These are phyloP conservation scores for Claviceps cyperi DNA, from an alignment of 2,329 filamentous ascomycete species.

Conservation along the genomic window DNA sequence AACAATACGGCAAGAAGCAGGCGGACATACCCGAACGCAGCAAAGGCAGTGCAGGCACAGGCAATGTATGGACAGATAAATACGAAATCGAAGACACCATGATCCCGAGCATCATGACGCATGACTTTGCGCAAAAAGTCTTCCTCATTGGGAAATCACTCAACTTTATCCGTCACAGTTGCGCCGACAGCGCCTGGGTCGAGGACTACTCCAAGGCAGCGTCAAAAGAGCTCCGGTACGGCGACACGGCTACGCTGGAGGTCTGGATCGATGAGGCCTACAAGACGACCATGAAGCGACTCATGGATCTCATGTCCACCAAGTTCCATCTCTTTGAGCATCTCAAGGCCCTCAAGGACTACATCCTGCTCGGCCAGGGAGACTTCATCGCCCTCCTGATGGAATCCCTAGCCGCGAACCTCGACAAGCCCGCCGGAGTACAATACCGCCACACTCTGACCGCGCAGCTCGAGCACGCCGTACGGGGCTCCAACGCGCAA, in stretches of 20 bases:
- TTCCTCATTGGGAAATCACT: slow-evolving; percentile 95
- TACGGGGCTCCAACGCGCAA: slow-evolving; percentile 92
- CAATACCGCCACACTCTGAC: slow-evolving; percentile 95
- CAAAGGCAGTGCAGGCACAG: slow-evolving; percentile 40
- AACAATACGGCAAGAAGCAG: slow-evolving; percentile 43
- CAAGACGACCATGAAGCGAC: slow-evolving; percentile 90
- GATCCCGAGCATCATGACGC: slow-evolving; percentile 85
- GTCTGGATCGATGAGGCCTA: slow-evolving; percentile 93
- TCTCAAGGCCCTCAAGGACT: slow-evolving; percentile 80
- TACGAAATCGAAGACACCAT: slow-evolving; percentile 75
- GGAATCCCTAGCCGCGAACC: slow-evolving; percentile 85
- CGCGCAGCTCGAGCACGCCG: slow-evolving; percentile 94
- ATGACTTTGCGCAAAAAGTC: slow-evolving; percentile 89
- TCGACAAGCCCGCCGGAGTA: slow-evolving; percentile 88
- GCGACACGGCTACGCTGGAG: slow-evolving; percentile 82
- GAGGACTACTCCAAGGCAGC: slow-evolving; percentile 87
- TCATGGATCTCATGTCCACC: slow-evolving; percentile 84
- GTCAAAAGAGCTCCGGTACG: slow-evolving; percentile 82
- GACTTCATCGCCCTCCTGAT: slow-evolving; percentile 96
- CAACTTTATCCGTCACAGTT: slow-evolving; percentile 95
- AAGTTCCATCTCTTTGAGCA: slow-evolving; percentile 95
- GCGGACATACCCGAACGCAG: slow-evolving; percentile 32
- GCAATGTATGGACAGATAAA: slow-evolving; percentile 96
- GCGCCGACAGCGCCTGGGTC: slow-evolving; percentile 87
- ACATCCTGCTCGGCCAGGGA: slow-evolving; percentile 84